phyloP scores from a whole-genome alignment of 2,329 filamentous ascomycete species.

The Cyphellophora europaea region DNA sequence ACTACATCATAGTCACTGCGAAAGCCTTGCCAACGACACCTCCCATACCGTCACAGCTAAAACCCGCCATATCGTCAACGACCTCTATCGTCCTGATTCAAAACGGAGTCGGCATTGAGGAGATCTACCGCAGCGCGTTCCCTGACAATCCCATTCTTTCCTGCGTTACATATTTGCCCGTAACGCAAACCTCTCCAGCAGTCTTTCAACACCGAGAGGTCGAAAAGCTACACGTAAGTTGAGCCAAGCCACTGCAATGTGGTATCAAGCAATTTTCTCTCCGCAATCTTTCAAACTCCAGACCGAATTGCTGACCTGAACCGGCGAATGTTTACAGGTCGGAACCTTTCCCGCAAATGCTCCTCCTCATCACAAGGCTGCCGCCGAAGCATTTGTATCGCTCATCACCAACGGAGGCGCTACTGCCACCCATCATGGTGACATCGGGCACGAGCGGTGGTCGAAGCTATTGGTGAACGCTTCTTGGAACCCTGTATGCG shows the following conservation, averaged over 20 bases:
- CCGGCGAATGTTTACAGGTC: too few species aligned
- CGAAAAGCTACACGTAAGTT: slow-evolving; percentile 41
- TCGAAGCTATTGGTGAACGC: slow-evolving; percentile 53
- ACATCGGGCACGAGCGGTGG: slow-evolving; percentile 52
- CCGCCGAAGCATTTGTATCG: slow-evolving; percentile 28
- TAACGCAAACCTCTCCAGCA: slow-evolving; percentile 40
- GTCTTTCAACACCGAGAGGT: slow-evolving; percentile 37
- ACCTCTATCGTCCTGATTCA: slow-evolving; percentile 52
- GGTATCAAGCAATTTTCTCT: neutral
- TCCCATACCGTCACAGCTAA: slow-evolving; percentile 26
- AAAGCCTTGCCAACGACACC: slow-evolving; percentile 36
- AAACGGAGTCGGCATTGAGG: slow-evolving; percentile 53
- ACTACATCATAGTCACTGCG: slow-evolving; percentile 38
- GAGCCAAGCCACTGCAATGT: slow-evolving; percentile 28
- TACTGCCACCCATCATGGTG: slow-evolving; percentile 38
- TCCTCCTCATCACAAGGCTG: slow-evolving; percentile 18
- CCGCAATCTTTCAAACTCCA: too few species aligned
- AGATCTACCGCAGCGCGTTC: slow-evolving; percentile 41
- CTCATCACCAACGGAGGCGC: slow-evolving; percentile 36
- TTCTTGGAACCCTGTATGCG: slow-evolving; percentile 52
- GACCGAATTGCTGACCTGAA: too few species aligned
- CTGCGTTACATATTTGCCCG: slow-evolving; percentile 46
- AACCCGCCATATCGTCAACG: slow-evolving; percentile 26
- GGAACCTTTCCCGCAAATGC: neutral
- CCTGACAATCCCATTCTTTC: slow-evolving; percentile 45